phyloP scores from a whole-genome alignment of 805 yeast genomes.

The Candida takata region DNA sequence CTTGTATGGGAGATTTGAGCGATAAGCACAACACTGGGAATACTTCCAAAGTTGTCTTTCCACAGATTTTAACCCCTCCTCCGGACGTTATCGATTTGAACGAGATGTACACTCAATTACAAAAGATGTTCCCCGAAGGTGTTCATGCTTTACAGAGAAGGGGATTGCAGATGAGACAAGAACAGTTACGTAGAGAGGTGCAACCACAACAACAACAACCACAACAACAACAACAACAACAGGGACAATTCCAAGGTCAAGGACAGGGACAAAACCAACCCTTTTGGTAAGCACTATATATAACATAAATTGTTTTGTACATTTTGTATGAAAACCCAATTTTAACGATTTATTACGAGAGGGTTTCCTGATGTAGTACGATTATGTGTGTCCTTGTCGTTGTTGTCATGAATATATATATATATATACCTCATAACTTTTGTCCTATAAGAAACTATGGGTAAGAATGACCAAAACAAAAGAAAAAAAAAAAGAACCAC shows the following conservation, averaged over 20 bases:
- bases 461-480: not conserved
- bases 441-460: too few species aligned
- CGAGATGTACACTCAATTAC: constrained; percentile 19
- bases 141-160: constrained; percentile 17
- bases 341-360: too few species aligned
- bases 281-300: constrained; percentile 1
- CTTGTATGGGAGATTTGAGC: constrained; percentile 24
- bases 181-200: constrained; percentile 7
- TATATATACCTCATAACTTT: too few species aligned
- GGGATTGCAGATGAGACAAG: constrained; percentile 9
- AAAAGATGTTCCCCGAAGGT: constrained; percentile 24
- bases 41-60: constrained; percentile 14
- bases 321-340: too few species aligned
- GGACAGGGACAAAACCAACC: not conserved
- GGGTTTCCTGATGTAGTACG: too few species aligned
- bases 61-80: constrained; percentile 21
- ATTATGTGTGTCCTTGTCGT: not conserved
- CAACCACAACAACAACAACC: constrained; percentile 12
- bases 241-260: constrained; percentile 4
- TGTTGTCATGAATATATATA: too few species aligned
- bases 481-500: too few species aligned
- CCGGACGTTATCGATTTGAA: constrained; percentile 21
- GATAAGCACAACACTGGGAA: constrained; percentile 19
- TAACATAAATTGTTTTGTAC: too few species aligned
- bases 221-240: constrained; percentile 11